Base-by-base conservation (phyloP, 257 asterid genomes). In the Nicotiana tabacum region DNA sequence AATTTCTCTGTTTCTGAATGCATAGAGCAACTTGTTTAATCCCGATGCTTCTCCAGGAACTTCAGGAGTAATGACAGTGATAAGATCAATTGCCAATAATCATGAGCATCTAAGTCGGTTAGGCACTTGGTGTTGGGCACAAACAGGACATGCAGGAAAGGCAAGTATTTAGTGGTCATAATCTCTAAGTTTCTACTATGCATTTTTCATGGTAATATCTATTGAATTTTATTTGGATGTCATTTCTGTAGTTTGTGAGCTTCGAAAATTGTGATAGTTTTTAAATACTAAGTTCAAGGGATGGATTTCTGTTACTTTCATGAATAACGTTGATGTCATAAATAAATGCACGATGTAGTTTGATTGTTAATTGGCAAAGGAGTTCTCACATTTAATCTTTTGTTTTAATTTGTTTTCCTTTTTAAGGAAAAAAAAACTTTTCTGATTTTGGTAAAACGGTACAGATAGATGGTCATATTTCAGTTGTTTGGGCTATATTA, bases 71-170 rank as follows among this genome's bases (percentile, higher is more conserved):
- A 83, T 93, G 97, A 94, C 99, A 74, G 98, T 94, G 15, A 86
- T 94, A 78, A 94, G 98, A 81, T 94, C 98, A 37, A 91, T 96
- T 82, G 93, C 97, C 77, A 93, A 92, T 88, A 95, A 93, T 66
- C 97, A 91, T 82, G 87, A 96, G 81, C 99, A 96, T 84, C 89
- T 94, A 77, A 91, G 89, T 81, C 98, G 86, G 57, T 78, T 96
- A 83, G 95, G 95, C 39, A 88, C 95, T 9, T 96, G 98, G 98
- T 96, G 99, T 87, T 96, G 91, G 98, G 88, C 93, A 74, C 97
- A 91, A 89, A 89, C 96, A 32, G 97, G 97, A 55, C 94, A 95
- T 76, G 90, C 93, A 51, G 99, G 97, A 87, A 91, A 91, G 98
- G 99, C 90, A 87, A 92, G 98, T 90, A 82, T 56, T 82, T 81